Evolutionary conservation across 177 flowering plant genomes (phyloP), one percentile per base, ranked within the genome.

Genomic region (Viscum album): DNA sequence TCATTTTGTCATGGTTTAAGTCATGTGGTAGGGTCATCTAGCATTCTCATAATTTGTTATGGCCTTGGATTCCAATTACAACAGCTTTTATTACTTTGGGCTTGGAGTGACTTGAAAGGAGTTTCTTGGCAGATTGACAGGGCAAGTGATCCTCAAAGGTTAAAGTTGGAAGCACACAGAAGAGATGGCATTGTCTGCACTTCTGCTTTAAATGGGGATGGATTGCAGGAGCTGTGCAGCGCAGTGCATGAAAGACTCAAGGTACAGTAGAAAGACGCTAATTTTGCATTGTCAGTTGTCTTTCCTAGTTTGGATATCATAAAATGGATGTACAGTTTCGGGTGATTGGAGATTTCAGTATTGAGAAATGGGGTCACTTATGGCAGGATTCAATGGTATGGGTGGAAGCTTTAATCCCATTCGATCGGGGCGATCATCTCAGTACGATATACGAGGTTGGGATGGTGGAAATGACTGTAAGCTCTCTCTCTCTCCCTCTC

Each of bases 401-500:
- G 94, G 87, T 93, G 70, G 98, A 93, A 83, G 97, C 96, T 56
- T 75, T 90, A 66, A 78, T 88, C 61, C 94, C 98, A 37, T 93
- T 85, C 78, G 88, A 87, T 68, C 85, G 85, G 83, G 97, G 98
- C 65, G 98, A 90, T 61, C 88, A 90, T 70, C 85, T 94, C 37
- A 88, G 83, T 71, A 86, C 91, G 70, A 84, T 94, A 56, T 96
- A 93, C 78, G 83, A 79, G 34, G 88, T 91, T 75, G 98, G 98
- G 72, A 81, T 94, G 88, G 95, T 94, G 30, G 89, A 90, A 72
- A 75, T 66, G 80, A 82, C 86, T 67, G 97, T 93, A 71, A 89
- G 96, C 80, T 68, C 41, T 1, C 30, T 64, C 26, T 35, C 59
- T 66, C 2, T 65, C 41, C 32, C 67, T 21, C 35, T n/a, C n/a